Conservation (phyloP, 495 filamentous ascomycete genomes). For the Sabuloglossum arenarium region DNA sequence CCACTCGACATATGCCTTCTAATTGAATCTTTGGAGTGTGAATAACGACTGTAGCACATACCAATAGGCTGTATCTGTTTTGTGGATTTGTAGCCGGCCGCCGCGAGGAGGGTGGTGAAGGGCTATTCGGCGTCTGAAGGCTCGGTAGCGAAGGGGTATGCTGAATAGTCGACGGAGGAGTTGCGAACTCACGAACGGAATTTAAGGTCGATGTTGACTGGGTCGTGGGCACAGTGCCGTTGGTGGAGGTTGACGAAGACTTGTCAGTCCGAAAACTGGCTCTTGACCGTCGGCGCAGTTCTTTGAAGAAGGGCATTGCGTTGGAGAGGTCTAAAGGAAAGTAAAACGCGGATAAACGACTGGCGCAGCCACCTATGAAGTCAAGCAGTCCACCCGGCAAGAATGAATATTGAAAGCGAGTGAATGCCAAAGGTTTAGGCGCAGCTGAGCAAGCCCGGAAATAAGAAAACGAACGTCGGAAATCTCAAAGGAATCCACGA, state of each 20-base stretch:
- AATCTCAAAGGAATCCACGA: neutral
- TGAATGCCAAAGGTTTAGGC: neutral
- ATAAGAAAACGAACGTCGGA: neutral
- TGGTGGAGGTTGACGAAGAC: slow-evolving; percentile 26
- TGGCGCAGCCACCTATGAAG: slow-evolving; percentile 5
- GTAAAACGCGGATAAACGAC: neutral
- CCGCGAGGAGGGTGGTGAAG: slow-evolving; percentile 25
- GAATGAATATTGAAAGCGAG: neutral
- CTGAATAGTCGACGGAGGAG: slow-evolving; percentile 37
- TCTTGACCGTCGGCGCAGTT: slow-evolving; percentile 41
- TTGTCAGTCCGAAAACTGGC: slow-evolving; percentile 31
- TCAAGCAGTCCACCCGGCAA: slow-evolving; percentile 4
- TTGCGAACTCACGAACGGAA: slow-evolving; percentile 32
- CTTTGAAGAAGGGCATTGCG: slow-evolving; percentile 42
- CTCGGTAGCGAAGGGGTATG: slow-evolving; percentile 31
- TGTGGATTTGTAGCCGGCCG: slow-evolving; percentile 18
- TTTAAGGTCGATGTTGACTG: slow-evolving; percentile 46
- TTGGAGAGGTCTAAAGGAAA: neutral
- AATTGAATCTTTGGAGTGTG: too few species aligned
- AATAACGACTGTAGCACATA: too few species aligned
- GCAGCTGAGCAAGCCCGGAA: neutral
- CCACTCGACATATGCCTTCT: too few species aligned
- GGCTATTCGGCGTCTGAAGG: slow-evolving; percentile 24
- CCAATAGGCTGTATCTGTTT: slow-evolving; percentile 19
- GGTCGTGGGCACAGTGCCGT: slow-evolving; percentile 27